These are phyloP conservation scores for Linderina pennispora DNA, from an alignment of 192 early-diverging fungal genomes.

Conservation along the genomic window DNA sequence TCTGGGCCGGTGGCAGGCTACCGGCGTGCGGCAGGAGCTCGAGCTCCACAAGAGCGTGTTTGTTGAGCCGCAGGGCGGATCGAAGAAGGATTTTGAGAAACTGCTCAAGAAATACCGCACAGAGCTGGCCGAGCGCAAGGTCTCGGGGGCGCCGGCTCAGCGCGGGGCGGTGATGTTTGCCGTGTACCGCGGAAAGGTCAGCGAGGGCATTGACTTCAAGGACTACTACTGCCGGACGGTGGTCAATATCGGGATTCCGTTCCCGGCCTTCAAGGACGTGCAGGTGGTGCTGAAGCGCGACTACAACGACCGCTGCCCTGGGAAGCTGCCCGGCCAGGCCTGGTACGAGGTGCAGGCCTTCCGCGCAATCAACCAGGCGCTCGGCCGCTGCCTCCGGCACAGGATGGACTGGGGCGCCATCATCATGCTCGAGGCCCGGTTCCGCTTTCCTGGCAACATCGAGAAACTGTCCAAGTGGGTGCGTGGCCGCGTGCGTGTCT, in stretches of 20 bases:
- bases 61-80: slow-evolving; percentile 32
- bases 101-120: slow-evolving; percentile 23
- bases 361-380: slow-evolving; percentile 54
- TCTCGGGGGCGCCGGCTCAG: background rate
- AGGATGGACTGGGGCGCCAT: slow-evolving; percentile 54
- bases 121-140: slow-evolving; percentile 14
- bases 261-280: slow-evolving; percentile 44
- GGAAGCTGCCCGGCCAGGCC: slow-evolving; percentile 32
- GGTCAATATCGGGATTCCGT: slow-evolving; percentile 54
- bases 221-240: slow-evolving; percentile 46
- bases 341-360: slow-evolving; percentile 59
- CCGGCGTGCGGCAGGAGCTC: slow-evolving; percentile 15
- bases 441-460: slow-evolving; percentile 16
- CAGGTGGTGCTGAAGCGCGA: slow-evolving; percentile 47
- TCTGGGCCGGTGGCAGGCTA: slow-evolving; percentile 35
- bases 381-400: slow-evolving; percentile 56
- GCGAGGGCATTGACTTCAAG: slow-evolving; percentile 45
- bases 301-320: slow-evolving; percentile 47
- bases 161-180: slow-evolving; percentile 45
- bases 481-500: slow-evolving; percentile 13
- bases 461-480: slow-evolving; percentile 48
- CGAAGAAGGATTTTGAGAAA: slow-evolving; percentile 36
- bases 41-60: slow-evolving; percentile 26
- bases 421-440: slow-evolving; percentile 55
- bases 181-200: slow-evolving; percentile 48